Percentiles rank a stretch among this genome's conserved stretches.
These are phyloP conservation scores for Liriodendron chinense DNA, from an alignment of 164 flowering plant genomes.

Conservation along the genomic window DNA sequence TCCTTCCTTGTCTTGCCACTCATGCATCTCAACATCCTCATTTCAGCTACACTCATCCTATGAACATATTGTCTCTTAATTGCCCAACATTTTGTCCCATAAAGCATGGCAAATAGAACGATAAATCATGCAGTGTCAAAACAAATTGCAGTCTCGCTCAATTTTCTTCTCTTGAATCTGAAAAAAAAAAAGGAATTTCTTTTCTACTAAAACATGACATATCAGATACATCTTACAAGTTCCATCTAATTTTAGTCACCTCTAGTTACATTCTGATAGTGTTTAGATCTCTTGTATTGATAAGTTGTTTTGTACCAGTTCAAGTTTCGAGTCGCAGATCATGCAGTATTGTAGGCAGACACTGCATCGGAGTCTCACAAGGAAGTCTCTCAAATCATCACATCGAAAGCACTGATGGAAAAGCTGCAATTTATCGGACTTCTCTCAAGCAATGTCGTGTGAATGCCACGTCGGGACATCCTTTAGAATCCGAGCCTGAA, in stretches of 20 bases:
- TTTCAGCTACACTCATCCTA: too few relatives aligned
- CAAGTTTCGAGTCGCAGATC: constrained; percentile 23
- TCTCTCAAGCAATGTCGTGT: constrained; percentile 19
- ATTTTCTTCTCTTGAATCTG: background rate
- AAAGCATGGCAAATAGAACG: too few relatives aligned
- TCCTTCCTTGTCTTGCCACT: too few relatives aligned
- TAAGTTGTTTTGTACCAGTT: constrained; percentile 23
- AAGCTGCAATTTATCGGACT: constrained; percentile 14
- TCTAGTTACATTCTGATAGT: constrained; percentile 9
- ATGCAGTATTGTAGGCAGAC: constrained; percentile 20
- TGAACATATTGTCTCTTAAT: too few relatives aligned
- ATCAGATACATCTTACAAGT: background rate
- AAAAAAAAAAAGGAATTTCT: background rate
- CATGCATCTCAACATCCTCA: too few relatives aligned
- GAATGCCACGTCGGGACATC: constrained; percentile 51
- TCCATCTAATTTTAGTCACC: background rate
- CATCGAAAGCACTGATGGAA: constrained; percentile 9
- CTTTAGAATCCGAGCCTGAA: constrained; percentile 56
- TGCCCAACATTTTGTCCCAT: too few relatives aligned
- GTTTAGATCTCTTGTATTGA: background rate
- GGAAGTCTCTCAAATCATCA: constrained; percentile 18
- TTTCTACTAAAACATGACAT: background rate
- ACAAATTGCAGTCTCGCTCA: background rate
- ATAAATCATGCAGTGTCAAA: too few relatives aligned
- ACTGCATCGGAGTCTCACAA: constrained; percentile 17